Evolutionary conservation across 163 green algal species (phyloP).

Genomic region (Scenedesmus sp.): DNA sequence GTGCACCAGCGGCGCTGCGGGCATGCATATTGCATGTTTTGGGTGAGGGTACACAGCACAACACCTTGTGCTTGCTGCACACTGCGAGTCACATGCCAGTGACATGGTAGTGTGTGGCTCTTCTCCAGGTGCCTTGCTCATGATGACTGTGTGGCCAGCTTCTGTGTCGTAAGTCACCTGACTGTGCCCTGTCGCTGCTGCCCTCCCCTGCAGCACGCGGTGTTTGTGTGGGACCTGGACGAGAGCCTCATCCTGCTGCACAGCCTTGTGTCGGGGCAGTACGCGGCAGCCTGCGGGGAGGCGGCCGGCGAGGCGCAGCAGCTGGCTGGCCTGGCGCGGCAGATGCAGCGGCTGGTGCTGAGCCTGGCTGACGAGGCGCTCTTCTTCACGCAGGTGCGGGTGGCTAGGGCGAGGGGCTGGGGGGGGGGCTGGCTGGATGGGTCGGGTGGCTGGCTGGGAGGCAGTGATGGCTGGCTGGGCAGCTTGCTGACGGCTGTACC

Average conservation of each 20-base stretch:
- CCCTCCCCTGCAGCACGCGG: conserved; percentile 38
- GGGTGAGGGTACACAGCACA: neutral
- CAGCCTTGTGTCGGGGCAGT: conserved; percentile 63
- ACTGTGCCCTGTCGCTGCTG: neutral
- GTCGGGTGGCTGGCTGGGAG: neutral
- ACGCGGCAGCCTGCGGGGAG: conserved; percentile 24
- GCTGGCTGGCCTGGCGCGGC: neutral
- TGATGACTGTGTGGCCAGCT: too few relatives aligned
- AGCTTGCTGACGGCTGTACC: too few relatives aligned
- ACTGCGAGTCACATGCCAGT: neutral
- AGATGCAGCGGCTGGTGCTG: conserved; percentile 36
- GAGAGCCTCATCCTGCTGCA: conserved; percentile 76
- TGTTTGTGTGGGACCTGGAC: conserved; percentile 73
- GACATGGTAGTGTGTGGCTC: neutral
- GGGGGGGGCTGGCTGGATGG: neutral
- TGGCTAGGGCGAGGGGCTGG: neutral
- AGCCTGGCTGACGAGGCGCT: conserved; percentile 24
- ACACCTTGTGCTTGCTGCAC: neutral
- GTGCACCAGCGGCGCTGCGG: neutral
- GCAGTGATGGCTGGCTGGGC: neutral
- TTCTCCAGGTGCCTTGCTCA: too few relatives aligned
- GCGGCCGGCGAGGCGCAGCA: neutral
- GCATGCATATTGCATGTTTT: neutral
- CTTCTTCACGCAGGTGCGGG: conserved; percentile 38
- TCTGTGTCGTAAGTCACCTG: neutral